A percentile compares a stretch with the other conserved stretches of the same genome.
Evolutionary conservation across 2,329 filamentous ascomycete genomes (phyloP).

Genomic region (Capronia americana): DNA sequence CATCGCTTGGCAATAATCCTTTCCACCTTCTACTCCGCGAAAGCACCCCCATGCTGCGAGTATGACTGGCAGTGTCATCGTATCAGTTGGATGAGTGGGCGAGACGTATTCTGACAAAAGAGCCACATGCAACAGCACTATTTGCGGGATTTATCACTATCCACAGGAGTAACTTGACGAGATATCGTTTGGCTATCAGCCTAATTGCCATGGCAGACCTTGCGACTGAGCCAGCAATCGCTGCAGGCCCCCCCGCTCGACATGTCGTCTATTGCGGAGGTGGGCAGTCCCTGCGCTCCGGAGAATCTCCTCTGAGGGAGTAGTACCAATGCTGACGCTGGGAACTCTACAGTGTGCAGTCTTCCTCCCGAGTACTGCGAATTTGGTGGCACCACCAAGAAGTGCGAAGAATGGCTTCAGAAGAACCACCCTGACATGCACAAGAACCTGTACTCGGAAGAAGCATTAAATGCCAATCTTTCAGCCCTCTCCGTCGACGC

Average conservation of each 20-base stretch:
- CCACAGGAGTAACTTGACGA: slow-evolving; percentile 32
- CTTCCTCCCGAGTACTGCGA: slow-evolving; percentile 89
- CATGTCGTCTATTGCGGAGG: slow-evolving; percentile 68
- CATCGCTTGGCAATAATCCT: slow-evolving; percentile 14
- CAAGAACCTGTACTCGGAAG: slow-evolving; percentile 80
- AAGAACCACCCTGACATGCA: slow-evolving; percentile 77
- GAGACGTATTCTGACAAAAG: slow-evolving; percentile 13
- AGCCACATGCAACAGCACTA: slow-evolving; percentile 32
- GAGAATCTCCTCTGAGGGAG: background rate
- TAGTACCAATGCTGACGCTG: slow-evolving; percentile 29
- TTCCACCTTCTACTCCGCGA: slow-evolving; percentile 2
- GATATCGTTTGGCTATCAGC: slow-evolving; percentile 21
- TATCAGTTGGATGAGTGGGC: slow-evolving; percentile 17
- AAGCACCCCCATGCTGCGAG: slow-evolving; percentile 7
- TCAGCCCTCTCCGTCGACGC: slow-evolving; percentile 86
- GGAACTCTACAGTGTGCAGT: slow-evolving; percentile 61
- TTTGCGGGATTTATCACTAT: slow-evolving; percentile 22
- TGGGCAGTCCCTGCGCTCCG: slow-evolving; percentile 44
- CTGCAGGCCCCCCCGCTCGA: slow-evolving; percentile 56
- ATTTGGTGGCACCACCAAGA: slow-evolving; percentile 94
- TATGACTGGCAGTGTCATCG: slow-evolving; percentile 8
- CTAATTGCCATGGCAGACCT: slow-evolving; percentile 36
- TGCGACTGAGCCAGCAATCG: slow-evolving; percentile 41
- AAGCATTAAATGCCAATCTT: slow-evolving; percentile 82
- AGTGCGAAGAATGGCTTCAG: slow-evolving; percentile 95